Evolutionary conservation across 2,329 filamentous ascomycete genomes (phyloP).

Genomic region (Neopestalotiopsis clavispora): DNA sequence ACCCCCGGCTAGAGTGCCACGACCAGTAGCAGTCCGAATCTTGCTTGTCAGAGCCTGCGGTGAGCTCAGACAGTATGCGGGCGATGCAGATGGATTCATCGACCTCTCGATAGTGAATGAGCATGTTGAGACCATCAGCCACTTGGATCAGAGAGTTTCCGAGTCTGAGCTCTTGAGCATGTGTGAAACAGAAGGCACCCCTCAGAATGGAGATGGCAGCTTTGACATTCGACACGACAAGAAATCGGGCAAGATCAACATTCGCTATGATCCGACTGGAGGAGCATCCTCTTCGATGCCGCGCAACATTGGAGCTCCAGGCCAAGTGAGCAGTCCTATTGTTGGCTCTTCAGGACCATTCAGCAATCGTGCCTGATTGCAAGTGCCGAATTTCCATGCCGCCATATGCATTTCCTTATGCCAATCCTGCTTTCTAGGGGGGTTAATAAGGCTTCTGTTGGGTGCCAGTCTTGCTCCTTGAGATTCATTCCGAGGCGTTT

Average conservation of each 20-base stretch:
- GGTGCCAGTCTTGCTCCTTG: not conserved
- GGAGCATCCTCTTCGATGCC: slow-evolving; percentile 45
- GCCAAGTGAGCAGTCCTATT: slow-evolving; percentile 72
- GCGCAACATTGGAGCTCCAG: slow-evolving; percentile 60
- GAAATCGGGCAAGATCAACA: slow-evolving; percentile 40
- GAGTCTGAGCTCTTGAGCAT: slow-evolving; percentile 78
- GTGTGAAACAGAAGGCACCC: slow-evolving; percentile 88
- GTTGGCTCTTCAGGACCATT: slow-evolving; percentile 24
- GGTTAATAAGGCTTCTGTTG: too few relatives aligned
- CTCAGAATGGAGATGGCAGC: slow-evolving; percentile 85
- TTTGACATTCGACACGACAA: slow-evolving; percentile 71
- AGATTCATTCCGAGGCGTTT: not conserved
- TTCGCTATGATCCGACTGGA: slow-evolving; percentile 62
- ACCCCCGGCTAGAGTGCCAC: slow-evolving; percentile 54
- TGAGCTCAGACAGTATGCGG: slow-evolving; percentile 50
- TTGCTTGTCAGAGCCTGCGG: slow-evolving; percentile 82
- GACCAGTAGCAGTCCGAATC: slow-evolving; percentile 71
- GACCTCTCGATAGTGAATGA: slow-evolving; percentile 71
- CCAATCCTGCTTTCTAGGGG: too few relatives aligned
- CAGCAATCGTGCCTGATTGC: slow-evolving; percentile 3
- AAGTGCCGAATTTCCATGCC: not conserved
- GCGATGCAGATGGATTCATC: slow-evolving; percentile 68
- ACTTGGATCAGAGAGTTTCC: slow-evolving; percentile 45
- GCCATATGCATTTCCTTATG: too few relatives aligned
- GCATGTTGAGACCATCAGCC: slow-evolving; percentile 61